phyloP scores from a whole-genome alignment of 106 monocot genomes.

The Dioscorea dumetorum region DNA sequence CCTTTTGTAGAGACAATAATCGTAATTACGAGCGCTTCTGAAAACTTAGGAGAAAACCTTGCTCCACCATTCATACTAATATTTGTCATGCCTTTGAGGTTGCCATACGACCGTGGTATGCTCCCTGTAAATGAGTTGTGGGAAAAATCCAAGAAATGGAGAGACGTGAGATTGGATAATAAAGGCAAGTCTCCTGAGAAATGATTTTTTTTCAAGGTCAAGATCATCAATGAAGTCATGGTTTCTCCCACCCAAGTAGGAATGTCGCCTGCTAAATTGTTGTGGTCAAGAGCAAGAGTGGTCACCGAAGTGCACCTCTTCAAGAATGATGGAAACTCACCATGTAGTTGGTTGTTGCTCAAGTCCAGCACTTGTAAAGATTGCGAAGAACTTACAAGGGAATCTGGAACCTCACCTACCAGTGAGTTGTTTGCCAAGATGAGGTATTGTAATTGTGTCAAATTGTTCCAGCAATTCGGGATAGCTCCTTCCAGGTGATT shows the following conservation, averaged over 20 bases:
- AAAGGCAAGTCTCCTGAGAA: background rate
- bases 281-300: slow-evolving; percentile 1
- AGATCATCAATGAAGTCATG: background rate
- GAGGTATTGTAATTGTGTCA: background rate
- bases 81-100: background rate
- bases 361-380: slow-evolving; percentile 11
- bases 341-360: slow-evolving; percentile 11
- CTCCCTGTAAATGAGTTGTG: background rate
- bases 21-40: background rate
- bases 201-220: background rate
- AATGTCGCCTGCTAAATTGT: background rate
- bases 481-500: slow-evolving; percentile 2
- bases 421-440: slow-evolving; percentile 4
- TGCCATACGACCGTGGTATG: background rate
- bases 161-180: background rate
- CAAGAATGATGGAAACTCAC: slow-evolving; percentile 14
- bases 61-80: background rate
- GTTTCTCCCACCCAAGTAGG: background rate
- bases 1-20: background rate
- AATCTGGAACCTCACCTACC: background rate
- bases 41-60: background rate
- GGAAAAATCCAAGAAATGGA: background rate
- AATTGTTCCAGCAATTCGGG: slow-evolving; percentile 6
- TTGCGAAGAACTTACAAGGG: background rate
- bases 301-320: background rate